A percentile compares a stretch with the other conserved stretches of the same genome.
phyloP scores from a whole-genome alignment of 192 early-diverging fungal genomes.

The Umbelopsis sp. region DNA sequence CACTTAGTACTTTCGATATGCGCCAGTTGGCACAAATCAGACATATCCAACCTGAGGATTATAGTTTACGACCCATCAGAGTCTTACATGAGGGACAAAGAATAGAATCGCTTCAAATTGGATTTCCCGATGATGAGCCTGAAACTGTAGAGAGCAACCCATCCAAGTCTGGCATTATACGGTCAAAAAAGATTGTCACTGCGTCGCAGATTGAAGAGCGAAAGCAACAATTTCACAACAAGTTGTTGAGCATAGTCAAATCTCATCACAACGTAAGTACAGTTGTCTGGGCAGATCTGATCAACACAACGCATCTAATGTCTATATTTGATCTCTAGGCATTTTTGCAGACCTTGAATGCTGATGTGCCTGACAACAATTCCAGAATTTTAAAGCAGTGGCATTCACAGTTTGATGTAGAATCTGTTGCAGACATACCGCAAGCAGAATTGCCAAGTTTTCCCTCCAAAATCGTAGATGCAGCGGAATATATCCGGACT shows the following conservation, averaged over 20 bases:
- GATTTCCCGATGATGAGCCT: constrained; percentile 5
- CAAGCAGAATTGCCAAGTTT: constrained; percentile 18
- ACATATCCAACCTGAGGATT: constrained; percentile 12
- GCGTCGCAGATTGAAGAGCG: constrained; percentile 12
- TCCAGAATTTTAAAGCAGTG: constrained; percentile 4
- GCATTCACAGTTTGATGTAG: constrained; percentile 19
- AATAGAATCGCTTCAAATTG: constrained; percentile 15
- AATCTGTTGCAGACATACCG: constrained; percentile 15
- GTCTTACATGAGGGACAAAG: constrained; percentile 10
- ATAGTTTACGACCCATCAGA: constrained; percentile 12
- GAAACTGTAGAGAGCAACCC: background rate
- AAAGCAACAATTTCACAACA: background rate
- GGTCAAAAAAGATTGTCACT: background rate
- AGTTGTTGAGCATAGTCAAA: constrained; percentile 9
- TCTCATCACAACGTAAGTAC: constrained; percentile 13
- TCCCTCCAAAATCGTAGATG: constrained; percentile 5
- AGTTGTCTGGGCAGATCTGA: background rate
- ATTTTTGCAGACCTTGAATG: background rate
- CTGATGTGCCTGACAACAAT: background rate
- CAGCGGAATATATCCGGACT: constrained; percentile 15
- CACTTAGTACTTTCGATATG: constrained; percentile 13
- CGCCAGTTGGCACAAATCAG: constrained; percentile 23
- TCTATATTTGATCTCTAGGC: background rate
- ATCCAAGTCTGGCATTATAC: no score
- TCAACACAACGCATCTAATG: background rate